Evolutionary conservation across 2,329 filamentous ascomycete genomes (phyloP), one percentile per base, ranked within the genome.

Genomic region (Fusarium sp.): DNA sequence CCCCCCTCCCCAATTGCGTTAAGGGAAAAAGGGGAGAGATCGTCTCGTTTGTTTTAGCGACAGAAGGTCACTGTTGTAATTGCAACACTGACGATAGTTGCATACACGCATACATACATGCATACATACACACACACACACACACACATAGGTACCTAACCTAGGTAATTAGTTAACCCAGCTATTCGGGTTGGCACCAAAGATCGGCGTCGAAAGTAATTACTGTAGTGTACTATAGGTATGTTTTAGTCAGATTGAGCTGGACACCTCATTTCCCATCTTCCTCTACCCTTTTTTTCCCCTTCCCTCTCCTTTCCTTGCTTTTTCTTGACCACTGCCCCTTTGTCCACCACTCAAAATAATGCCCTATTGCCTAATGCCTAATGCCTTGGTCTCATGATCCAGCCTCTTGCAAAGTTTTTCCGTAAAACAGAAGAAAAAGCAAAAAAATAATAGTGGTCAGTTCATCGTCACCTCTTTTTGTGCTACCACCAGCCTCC

Each of bases 261-360:
- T 61, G 55, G 61, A 47, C 45, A 61, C 64, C 55, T 63, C 60
- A 64, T 64, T 63, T 58, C 64, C 59, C 54, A 49, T 36, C 27
- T 9, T 29, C 27, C 9, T 29, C 13, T 29, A 7, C 27, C 38
- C 23, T 56, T 48, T 42, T 33, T 27, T 45, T 55, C 38, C 33
- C 31, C 13, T 51, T 56, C 29, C 11, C 23, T 35, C 44, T 46
- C 32, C 36, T 37, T 19, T 14, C 15, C 21, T 57, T 57, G 15
- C 32, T 58, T 58, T 42, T 58, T 44, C n/a, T 36, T 38, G 25
- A 35, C 32, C 36, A 27, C 27, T 49, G 36, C 43, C 27, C 43
- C 44, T 50, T 27, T n/a, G 23, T 23, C 19, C 13, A 32, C 42
- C 53, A 56, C 51, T 47, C 27, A 14, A 27, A 42, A 14, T 6